phyloP scores from a whole-genome alignment of 306 rosid species.

The Quercus parvula region DNA sequence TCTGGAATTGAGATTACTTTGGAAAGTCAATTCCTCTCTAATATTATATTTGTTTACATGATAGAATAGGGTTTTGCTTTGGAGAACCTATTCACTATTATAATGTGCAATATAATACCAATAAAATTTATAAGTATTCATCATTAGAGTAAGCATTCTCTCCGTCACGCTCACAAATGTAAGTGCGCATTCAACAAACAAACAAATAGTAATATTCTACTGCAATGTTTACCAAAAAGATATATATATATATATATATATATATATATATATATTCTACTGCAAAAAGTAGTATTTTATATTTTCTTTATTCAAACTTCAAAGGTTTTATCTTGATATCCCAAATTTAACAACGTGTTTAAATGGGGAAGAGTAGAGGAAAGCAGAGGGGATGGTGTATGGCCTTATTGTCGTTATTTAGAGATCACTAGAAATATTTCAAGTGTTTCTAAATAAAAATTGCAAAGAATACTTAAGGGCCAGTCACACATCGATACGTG shows the following conservation, averaged over 20 bases:
- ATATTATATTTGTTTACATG: background rate
- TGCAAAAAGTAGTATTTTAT: background rate
- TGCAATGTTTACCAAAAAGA: no score
- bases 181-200: background rate
- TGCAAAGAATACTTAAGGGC: no score
- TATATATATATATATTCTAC: background rate
- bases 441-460: no score
- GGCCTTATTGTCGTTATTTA: no score
- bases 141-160: background rate
- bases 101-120: background rate
- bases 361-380: no score
- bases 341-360: no score
- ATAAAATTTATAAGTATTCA: background rate
- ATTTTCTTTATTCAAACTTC: background rate
- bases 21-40: constrained; percentile 16
- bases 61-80: constrained; percentile 2
- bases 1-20: background rate
- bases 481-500: no score
- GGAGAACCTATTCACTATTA: constrained; percentile 5
- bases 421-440: no score
- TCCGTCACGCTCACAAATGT: background rate
- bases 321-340: background rate
- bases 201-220: background rate
- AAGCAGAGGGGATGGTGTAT: no score
- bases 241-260: no score